Evolutionary conservation across 345 rosid species (phyloP), one percentile per base, ranked within the genome.

Genomic region (Rhodamnia argentea): DNA sequence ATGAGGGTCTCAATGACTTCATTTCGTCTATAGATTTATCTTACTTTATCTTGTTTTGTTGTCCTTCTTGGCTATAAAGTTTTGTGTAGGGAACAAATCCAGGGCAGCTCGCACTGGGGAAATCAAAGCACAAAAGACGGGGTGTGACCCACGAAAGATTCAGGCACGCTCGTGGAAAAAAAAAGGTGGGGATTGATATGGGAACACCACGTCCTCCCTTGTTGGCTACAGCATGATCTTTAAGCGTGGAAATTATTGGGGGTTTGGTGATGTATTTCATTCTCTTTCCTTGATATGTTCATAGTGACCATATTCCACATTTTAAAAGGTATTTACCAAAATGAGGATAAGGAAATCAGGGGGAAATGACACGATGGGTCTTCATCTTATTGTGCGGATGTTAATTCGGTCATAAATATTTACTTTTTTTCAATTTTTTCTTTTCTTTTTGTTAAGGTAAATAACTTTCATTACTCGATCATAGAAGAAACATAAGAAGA

Each of bases 71-170:
- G 81, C 20, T 37, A 1, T 37, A 70, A 32, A 70, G 81, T 23
- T 29, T 37, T 8, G 47, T 52, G 58, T 10, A 10, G 26, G n/a
- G 42, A 83, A 83, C 58, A 18, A 52, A n/a, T 83, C 58, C 23
- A 23, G 84, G 55, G 58, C 59, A 83, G 59, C 84, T 52, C 15
- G 59, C 59, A 29, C 84, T 27, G 26, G 44, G 1, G 59, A 83
- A 53, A 83, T 37, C 84, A 83, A 32, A 52, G 60, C 14, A 52
- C n/a, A 32, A 83, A 55, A 7, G 60, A 37, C 9, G 81, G 14
- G 81, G 47, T 23, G 47, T 37, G 81, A 70, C 81, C 81, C 81
- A 70, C 47, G 47, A 70, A 37, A 70, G 81, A 70, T 70, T 70
- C 47, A 70, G 81, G 5, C 81, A 37, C 6, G 81, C 23, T 22